Percentiles rank a stretch among this genome's conserved stretches.
These are phyloP conservation scores for Phaeosphaeriaceae sp. DNA, from an alignment of 2,329 filamentous ascomycete genomes.

Conservation along the genomic window DNA sequence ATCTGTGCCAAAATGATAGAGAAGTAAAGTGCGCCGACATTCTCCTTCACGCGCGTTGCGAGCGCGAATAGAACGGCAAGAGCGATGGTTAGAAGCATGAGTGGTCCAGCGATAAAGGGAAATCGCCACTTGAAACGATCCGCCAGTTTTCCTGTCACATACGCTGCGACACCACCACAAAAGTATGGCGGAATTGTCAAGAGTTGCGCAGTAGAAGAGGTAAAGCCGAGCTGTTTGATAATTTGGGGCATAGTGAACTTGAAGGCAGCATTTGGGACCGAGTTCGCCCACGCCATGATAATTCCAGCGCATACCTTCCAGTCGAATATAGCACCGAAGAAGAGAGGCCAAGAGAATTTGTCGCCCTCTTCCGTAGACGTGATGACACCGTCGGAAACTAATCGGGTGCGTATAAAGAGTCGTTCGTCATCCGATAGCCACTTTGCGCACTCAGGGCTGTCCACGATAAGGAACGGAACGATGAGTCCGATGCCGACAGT, in stretches of 20 bases:
- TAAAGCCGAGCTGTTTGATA: constrained; percentile 2
- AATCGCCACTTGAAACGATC: background rate
- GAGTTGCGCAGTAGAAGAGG: constrained; percentile 2
- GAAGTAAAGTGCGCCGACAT: constrained; percentile 2
- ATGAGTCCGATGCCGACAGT: background rate
- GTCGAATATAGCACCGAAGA: constrained; percentile 4
- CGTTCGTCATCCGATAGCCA: constrained; percentile 8
- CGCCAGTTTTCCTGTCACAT: background rate
- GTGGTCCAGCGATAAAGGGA: background rate
- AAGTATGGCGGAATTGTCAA: constrained; percentile 8
- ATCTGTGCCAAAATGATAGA: constrained; percentile 3
- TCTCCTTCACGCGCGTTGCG: background rate
- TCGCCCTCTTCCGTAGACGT: constrained; percentile 2
- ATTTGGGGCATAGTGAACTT: constrained; percentile 3
- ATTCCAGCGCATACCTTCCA: constrained; percentile 2
- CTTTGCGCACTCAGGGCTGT: constrained; percentile 3
- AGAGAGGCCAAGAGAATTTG: background rate
- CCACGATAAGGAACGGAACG: background rate
- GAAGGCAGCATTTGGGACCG: constrained; percentile 3
- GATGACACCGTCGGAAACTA: background rate
- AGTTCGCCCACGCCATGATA: constrained; percentile 5
- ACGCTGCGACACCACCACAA: background rate
- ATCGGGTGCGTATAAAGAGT: constrained; percentile 3
- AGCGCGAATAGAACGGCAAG: background rate
- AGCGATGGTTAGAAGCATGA: background rate